A percentile compares a stretch with the other conserved stretches of the same genome.
These are phyloP conservation scores for Thalassiosira oceanica DNA, from an alignment of 352 stramenopile species.

Conservation along the genomic window DNA sequence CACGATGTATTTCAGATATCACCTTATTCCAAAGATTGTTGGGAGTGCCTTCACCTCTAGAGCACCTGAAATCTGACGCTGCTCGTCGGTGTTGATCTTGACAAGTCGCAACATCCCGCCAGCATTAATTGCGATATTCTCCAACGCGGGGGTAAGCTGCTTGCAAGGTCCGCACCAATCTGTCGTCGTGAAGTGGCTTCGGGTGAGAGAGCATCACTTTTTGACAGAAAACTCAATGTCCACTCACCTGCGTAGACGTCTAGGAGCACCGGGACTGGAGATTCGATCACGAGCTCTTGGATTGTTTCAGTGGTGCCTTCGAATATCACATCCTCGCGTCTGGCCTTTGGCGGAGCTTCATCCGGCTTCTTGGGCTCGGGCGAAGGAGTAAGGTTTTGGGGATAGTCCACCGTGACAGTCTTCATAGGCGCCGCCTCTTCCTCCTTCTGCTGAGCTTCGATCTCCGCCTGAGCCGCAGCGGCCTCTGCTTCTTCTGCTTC, in stretches of 20 bases:
- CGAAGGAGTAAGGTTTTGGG: conserved; percentile 52
- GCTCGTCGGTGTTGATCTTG: conserved; percentile 80
- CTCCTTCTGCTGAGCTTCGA: background rate
- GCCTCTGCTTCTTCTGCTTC: conserved; percentile 48
- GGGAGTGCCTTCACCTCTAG: conserved; percentile 76
- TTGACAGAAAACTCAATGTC: too few species aligned
- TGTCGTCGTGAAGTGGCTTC: too few species aligned
- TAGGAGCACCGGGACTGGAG: conserved; percentile 75
- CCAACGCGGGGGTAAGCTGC: conserved; percentile 66
- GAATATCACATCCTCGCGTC: conserved; percentile 76
- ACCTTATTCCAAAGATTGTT: conserved; percentile 77
- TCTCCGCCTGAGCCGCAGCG: conserved; percentile 15
- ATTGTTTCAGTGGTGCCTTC: conserved; percentile 66
- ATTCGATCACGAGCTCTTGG: conserved; percentile 78
- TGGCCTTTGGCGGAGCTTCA: conserved; percentile 36
- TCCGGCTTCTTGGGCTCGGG: conserved; percentile 17
- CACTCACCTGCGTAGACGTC: conserved; percentile 81
- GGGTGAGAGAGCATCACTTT: too few species aligned
- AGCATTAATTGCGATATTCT: conserved; percentile 76
- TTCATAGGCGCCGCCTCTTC: conserved; percentile 36
- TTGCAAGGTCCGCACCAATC: conserved; percentile 79
- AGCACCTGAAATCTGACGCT: conserved; percentile 53
- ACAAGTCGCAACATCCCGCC: conserved; percentile 74
- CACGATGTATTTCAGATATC: too few species aligned
- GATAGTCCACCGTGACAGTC: conserved; percentile 74